Evolutionary conservation across 1,284 basidiomycete species (phyloP), one percentile per base, ranked within the genome.

Genomic region (Crucibulum parvulum): DNA sequence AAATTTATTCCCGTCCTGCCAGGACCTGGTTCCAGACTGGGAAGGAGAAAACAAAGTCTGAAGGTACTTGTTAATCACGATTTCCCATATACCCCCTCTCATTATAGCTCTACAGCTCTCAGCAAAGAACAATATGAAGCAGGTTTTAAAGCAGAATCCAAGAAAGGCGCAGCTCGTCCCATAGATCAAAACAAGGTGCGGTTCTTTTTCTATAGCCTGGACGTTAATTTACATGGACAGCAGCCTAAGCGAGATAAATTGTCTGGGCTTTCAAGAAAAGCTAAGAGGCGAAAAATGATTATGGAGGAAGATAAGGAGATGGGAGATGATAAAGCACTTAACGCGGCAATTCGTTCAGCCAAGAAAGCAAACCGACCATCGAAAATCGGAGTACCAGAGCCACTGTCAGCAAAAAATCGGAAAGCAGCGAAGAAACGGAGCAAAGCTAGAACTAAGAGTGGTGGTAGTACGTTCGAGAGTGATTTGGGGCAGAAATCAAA

Each of bases 11-110:
- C 37, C 85, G 97, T 53, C 98, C 98, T 7, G 95, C 95, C 34
- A 84, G 97, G 64, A 98, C 96, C 11, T 99, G 98, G 98, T 99
- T 99, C 87, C 97, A 99, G 78, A 89, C 85, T 31, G 84, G 86
- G 62, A 92, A 92, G 74, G 95, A 98, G 67, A 99, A 94, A 77
- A 79, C 84, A 59, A 86, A 85, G 56, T 84, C 95, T 1, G 88
- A 92, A 86, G 90, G 95, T 96, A 66, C 61, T 62, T 51, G 24
- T 36, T 43, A 35, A 8, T 36, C 13, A 24, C 36, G 43, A 48
- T 37, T 16, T n/a, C 8, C n/a, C 54, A 35, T 45, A 31, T 54
- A 43, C 5, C 24, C 24, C 59, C 18, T 67, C 35, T 59, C 41
- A 56, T 56, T 18, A 43, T 31, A 46, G 59, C 53, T 55, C 53